Evolutionary conservation across 164 flowering plant species (phyloP), one percentile per base, ranked within the genome.

Genomic region (Houttuynia cordata): DNA sequence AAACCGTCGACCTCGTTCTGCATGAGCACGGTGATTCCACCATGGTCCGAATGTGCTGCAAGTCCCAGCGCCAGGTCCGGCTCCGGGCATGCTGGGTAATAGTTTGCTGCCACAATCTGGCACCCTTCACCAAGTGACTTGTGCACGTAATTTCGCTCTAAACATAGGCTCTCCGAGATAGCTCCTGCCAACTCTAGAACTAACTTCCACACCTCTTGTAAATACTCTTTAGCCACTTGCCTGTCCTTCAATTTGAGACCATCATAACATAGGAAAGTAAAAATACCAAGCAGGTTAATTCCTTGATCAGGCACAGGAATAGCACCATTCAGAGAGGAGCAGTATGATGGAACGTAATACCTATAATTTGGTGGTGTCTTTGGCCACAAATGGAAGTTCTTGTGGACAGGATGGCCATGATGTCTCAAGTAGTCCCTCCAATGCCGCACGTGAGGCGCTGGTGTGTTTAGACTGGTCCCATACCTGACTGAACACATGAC

Each of bases 381-480:
- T 0, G 76, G 76, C 76, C 76, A 73, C n/a, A 73, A 62, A 52
- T 66, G 67, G 56, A 68, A 62, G 67, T 34, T 66, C 10, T 24
- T 64, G 24, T 66, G 53, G 25, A 69, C 18, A 24, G 76, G 73
- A 70, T 67, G 68, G 22, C 76, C 73, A 12, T 62, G 69, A 22
- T 69, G 76, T 42, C 73, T 62, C 23, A 73, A 49, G 54, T 63
- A 73, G 63, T 73, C 73, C 45, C 71, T 70, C 76, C 76, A 73
- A 25, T 63, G 70, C 42, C 47, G 68, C 21, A 52, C 10, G 37
- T 70, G 76, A 30, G 56, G 58, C 22, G 42, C 51, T 1, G 71
- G 57, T 19, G 70, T 66, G 64, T 70, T 73, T 60, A 73, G 49
- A 51, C 76, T 67, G 10, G 73, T 73, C 14, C 76, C 71, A 42